phyloP scores from a whole-genome alignment of 371 early-diverging fungal species.

The Umbelopsis sp. region DNA sequence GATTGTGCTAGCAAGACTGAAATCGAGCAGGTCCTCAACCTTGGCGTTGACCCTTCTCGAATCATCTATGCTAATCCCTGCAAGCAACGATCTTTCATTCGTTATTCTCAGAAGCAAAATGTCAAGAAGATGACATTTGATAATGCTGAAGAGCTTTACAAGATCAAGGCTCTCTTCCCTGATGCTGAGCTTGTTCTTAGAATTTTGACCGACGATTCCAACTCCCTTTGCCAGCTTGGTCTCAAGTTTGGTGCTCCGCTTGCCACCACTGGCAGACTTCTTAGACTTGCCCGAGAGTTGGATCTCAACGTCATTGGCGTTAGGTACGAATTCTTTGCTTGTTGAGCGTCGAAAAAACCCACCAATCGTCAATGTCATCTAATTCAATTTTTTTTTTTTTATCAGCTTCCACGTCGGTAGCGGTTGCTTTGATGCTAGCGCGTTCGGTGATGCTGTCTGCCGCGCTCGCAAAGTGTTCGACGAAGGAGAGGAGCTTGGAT shows the following conservation, averaged over 20 bases:
- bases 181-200: slow-evolving; percentile 89
- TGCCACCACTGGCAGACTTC: slow-evolving; percentile 65
- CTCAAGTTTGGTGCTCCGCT: slow-evolving; percentile 96
- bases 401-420: slow-evolving; percentile 91
- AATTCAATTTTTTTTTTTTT: neutral
- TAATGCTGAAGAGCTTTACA: slow-evolving; percentile 95
- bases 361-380: neutral
- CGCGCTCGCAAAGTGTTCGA: slow-evolving; percentile 90
- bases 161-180: slow-evolving; percentile 84
- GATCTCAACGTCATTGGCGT: slow-evolving; percentile 90
- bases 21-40: slow-evolving; percentile 80
- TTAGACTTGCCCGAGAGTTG: slow-evolving; percentile 79
- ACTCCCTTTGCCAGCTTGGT: slow-evolving; percentile 90
- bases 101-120: slow-evolving; percentile 76
- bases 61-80: slow-evolving; percentile 99
- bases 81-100: slow-evolving; percentile 94
- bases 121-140: slow-evolving; percentile 97
- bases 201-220: slow-evolving; percentile 94
- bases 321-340: slow-evolving; percentile 31
- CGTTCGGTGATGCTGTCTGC: slow-evolving; percentile 89
- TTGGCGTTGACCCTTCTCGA: slow-evolving; percentile 77
- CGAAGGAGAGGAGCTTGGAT: slow-evolving; percentile 76
- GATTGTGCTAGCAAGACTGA: slow-evolving; percentile 93
- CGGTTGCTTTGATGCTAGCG: slow-evolving; percentile 90
- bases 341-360: neutral